These are phyloP conservation scores for Rosa persica DNA, from an alignment of 306 rosid genomes.

Conservation along the genomic window DNA sequence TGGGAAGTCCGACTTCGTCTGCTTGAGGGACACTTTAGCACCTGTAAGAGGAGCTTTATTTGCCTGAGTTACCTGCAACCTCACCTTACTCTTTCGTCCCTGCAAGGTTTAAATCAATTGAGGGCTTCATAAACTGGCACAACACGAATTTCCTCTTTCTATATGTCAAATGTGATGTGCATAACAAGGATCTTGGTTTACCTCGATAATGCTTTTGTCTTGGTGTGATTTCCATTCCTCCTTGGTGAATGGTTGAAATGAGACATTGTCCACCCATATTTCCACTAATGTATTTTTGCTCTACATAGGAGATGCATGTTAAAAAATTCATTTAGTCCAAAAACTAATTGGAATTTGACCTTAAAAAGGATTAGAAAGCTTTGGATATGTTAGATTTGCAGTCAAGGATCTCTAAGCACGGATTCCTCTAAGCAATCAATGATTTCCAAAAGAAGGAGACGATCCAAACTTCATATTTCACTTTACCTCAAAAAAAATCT, in stretches of 20 bases:
- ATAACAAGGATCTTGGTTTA: slow-evolving; percentile 16
- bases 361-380: not conserved
- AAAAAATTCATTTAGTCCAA: not conserved
- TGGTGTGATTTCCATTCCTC: slow-evolving; percentile 69
- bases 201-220: slow-evolving; percentile 53
- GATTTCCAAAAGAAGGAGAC: not conserved
- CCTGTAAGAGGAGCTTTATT: slow-evolving; percentile 47
- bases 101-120: slow-evolving; percentile 29
- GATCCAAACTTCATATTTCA: not conserved
- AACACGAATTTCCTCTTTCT: not conserved
- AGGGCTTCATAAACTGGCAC: not conserved
- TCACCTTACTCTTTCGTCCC: slow-evolving; percentile 57
- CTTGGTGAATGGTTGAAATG: slow-evolving; percentile 66
- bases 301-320: slow-evolving; percentile 30
- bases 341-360: not conserved
- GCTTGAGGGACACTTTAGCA: slow-evolving; percentile 36
- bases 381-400: not conserved
- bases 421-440: not conserved
- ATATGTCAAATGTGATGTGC: not conserved
- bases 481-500: slow-evolving; percentile 62
- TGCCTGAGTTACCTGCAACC: slow-evolving; percentile 38
- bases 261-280: slow-evolving; percentile 62
- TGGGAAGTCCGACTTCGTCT: slow-evolving; percentile 46
- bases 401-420: not conserved
- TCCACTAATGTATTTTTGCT: slow-evolving; percentile 45